These are phyloP conservation scores for Pseudofabraea citricarpa DNA, from an alignment of 2,329 filamentous ascomycete genomes.

Conservation along the genomic window DNA sequence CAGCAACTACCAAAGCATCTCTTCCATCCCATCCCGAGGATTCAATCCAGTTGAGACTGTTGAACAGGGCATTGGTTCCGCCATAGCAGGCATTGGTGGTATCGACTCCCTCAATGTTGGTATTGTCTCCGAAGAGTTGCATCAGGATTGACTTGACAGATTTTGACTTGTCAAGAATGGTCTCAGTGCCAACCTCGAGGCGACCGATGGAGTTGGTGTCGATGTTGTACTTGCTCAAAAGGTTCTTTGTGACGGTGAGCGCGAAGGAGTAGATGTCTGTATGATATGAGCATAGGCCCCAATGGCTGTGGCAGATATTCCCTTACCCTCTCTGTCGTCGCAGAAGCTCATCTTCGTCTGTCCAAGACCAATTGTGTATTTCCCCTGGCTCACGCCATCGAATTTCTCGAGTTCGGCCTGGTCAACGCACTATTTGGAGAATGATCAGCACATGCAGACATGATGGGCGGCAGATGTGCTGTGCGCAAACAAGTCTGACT, in stretches of 20 bases:
- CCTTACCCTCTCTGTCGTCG: constrained; percentile 78
- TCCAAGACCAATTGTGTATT: constrained; percentile 87
- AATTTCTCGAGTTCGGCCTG: constrained; percentile 80
- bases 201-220: constrained; percentile 74
- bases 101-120: constrained; percentile 79
- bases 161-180: constrained; percentile 84
- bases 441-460: constrained; percentile 13
- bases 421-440: constrained; percentile 64
- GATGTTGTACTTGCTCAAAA: constrained; percentile 79
- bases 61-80: constrained; percentile 80
- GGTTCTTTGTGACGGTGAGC: constrained; percentile 71
- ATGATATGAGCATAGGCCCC: constrained; percentile 8
- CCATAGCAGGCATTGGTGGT: constrained; percentile 84
- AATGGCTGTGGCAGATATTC: background rate
- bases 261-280: constrained; percentile 84
- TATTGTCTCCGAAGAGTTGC: constrained; percentile 81
- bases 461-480: too few species aligned
- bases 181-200: constrained; percentile 82
- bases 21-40: constrained; percentile 83
- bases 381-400: constrained; percentile 75
- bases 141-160: constrained; percentile 85
- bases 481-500: background rate
- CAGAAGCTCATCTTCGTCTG: constrained; percentile 93
- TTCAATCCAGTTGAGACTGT: constrained; percentile 80
- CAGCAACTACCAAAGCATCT: constrained; percentile 73